Conservation (phyloP, 371 early-diverging fungal species). For the Amoeboaphelidium protococcarum region DNA sequence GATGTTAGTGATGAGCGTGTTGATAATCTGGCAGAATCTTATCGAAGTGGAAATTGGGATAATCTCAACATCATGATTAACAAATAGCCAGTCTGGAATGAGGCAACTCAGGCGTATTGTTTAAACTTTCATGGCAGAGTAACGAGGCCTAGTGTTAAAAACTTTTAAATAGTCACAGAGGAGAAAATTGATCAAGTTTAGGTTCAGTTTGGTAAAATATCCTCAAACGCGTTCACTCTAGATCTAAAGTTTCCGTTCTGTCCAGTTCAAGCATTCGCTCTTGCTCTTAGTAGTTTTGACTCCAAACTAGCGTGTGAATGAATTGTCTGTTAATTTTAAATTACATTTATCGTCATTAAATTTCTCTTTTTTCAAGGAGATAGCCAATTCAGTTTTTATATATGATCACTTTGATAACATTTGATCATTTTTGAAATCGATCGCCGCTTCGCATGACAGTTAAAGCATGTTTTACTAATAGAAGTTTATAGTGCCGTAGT, state of each 20-base stretch:
- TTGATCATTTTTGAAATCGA: no score
- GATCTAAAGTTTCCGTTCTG: slow-evolving; percentile 87
- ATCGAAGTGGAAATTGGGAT: slow-evolving; percentile 23
- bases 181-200: slow-evolving; percentile 83
- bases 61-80: slow-evolving; percentile 48
- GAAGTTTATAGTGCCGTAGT: no score
- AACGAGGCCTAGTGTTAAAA: slow-evolving; percentile 78
- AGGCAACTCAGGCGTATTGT: slow-evolving; percentile 75
- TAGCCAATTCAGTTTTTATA: no score
- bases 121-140: slow-evolving; percentile 87
- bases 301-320: slow-evolving; percentile 6
- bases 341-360: no score
- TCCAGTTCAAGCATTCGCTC: slow-evolving; percentile 70
- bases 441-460: no score
- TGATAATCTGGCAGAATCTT: slow-evolving; percentile 32
- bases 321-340: no score
- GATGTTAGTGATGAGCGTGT: slow-evolving; percentile 25
- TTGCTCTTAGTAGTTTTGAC: slow-evolving; percentile 60
- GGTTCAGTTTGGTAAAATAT: slow-evolving; percentile 77
- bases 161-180: slow-evolving; percentile 86
- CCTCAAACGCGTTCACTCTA: slow-evolving; percentile 54
- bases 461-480: no score
- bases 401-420: no score
- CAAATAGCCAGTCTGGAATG: slow-evolving; percentile 79
- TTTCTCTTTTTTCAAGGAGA: no score